Evolutionary conservation across 768 basidiomycete species (phyloP).

Genomic region (Russula compacta): DNA sequence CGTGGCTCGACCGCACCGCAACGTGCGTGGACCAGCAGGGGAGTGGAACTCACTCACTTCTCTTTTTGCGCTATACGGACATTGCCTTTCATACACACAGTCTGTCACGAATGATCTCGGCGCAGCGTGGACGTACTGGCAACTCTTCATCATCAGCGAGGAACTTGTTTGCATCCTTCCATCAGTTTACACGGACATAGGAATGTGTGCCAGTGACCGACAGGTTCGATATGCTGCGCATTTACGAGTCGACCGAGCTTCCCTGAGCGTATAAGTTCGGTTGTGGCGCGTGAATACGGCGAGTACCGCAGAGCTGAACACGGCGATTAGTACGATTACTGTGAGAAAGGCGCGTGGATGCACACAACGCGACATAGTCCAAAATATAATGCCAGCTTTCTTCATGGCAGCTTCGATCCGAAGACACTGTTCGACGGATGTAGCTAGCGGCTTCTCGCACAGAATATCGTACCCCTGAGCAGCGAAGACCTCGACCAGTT

Average conservation of each 20-base stretch:
- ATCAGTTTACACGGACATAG: conserved; percentile 80
- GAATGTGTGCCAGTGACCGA: conserved; percentile 86
- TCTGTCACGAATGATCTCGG: too few species aligned
- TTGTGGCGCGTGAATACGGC: conserved; percentile 66
- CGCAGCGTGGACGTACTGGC: conserved; percentile 79
- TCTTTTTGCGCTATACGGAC: conserved; percentile 81
- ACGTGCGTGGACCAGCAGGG: not conserved
- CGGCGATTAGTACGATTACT: too few species aligned
- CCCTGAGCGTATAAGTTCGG: conserved; percentile 60
- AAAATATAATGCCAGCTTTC: conserved; percentile 63
- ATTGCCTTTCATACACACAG: conserved; percentile 61
- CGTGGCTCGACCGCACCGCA: not conserved
- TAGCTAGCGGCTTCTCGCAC: conserved; percentile 92
- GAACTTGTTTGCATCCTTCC: conserved; percentile 61
- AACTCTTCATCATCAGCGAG: conserved; percentile 85
- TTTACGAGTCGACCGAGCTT: conserved; percentile 72
- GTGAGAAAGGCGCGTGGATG: not conserved
- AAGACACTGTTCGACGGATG: conserved; percentile 59
- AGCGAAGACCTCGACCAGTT: conserved; percentile 66
- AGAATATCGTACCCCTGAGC: conserved; percentile 80
- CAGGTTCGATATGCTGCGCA: conserved; percentile 75
- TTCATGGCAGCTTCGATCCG: conserved; percentile 66
- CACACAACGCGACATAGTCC: conserved; percentile 76
- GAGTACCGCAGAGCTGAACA: conserved; percentile 74
- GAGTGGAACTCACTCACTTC: conserved; percentile 35